Evolutionary conservation across 208 protist species (phyloP).

Genomic region (Leishmania braziliensis): DNA sequence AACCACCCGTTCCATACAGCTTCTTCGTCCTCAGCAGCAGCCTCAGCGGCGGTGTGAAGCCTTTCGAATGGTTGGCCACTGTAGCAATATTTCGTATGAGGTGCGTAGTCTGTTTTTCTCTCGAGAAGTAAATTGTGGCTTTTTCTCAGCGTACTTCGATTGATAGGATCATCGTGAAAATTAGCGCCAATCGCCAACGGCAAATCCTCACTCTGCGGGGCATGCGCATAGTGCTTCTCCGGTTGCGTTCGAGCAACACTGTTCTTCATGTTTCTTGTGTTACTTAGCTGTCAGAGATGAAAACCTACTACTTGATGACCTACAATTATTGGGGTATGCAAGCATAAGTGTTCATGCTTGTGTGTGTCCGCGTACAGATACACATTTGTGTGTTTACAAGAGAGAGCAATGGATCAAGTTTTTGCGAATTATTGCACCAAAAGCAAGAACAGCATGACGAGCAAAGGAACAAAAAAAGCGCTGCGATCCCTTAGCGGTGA

Average conservation of each 20-base stretch:
- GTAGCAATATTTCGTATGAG: conserved; percentile 85
- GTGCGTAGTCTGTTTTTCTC: conserved; percentile 56
- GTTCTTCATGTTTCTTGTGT: conserved; percentile 68
- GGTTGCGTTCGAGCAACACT: conserved; percentile 67
- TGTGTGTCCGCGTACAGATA: no score
- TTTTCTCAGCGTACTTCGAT: conserved; percentile 73
- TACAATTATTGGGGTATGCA: background rate
- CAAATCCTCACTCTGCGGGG: conserved; percentile 69
- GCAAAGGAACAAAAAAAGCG: background rate
- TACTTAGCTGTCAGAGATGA: background rate
- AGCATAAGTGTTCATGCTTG: background rate
- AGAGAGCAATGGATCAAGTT: background rate
- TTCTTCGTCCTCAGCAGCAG: conserved; percentile 16
- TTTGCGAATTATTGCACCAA: background rate
- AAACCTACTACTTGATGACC: background rate
- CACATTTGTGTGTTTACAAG: background rate
- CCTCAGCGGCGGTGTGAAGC: conserved; percentile 6
- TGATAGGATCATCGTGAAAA: conserved; percentile 93
- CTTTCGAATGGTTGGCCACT: conserved; percentile 35
- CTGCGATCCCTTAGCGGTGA: background rate
- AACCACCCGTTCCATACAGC: conserved; percentile 77
- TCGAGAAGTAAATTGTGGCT: conserved; percentile 79
- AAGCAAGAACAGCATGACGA: background rate
- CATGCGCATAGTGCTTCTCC: conserved; percentile 59
- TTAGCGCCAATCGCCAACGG: conserved; percentile 82